Evolutionary conservation across 2,329 filamentous ascomycete genomes (phyloP).

Genomic region (Geosmithia putterillii): DNA sequence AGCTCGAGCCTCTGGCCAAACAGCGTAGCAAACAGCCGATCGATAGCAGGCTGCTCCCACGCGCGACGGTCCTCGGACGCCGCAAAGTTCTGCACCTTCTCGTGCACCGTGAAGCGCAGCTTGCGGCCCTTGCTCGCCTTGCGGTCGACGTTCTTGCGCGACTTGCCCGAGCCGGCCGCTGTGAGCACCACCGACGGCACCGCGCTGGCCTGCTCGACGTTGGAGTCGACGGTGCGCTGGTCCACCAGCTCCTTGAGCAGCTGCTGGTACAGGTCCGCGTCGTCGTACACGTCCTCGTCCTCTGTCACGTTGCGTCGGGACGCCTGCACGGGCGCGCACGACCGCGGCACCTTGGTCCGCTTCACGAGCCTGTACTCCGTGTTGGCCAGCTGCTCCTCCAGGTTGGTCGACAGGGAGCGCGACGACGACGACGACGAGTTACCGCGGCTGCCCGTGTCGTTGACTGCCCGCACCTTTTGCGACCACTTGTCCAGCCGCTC

Average conservation of each 20-base stretch:
- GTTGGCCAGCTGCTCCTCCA: slow-evolving; percentile 56
- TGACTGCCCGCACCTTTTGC: slow-evolving; percentile 47
- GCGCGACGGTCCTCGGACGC: slow-evolving; percentile 68
- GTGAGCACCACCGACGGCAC: slow-evolving; percentile 50
- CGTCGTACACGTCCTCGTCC: slow-evolving; percentile 66
- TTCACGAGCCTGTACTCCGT: slow-evolving; percentile 52
- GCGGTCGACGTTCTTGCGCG: slow-evolving; percentile 75
- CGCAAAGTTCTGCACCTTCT: slow-evolving; percentile 98
- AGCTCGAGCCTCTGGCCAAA: slow-evolving; percentile 60
- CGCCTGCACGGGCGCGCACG: slow-evolving; percentile 62
- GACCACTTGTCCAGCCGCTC: slow-evolving; percentile 85
- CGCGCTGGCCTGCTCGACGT: slow-evolving; percentile 29
- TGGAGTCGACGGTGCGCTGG: slow-evolving; percentile 63
- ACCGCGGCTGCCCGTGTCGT: slow-evolving; percentile 6
- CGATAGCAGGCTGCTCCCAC: slow-evolving; percentile 74
- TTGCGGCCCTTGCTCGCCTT: slow-evolving; percentile 93
- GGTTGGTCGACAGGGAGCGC: slow-evolving; percentile 45
- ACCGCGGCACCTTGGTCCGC: slow-evolving; percentile 59
- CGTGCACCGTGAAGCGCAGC: slow-evolving; percentile 86
- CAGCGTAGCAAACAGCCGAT: slow-evolving; percentile 63
- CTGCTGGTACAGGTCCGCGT: slow-evolving; percentile 88
- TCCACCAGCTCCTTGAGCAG: slow-evolving; percentile 89
- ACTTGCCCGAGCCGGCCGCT: slow-evolving; percentile 66
- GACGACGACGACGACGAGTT: slow-evolving; percentile 10
- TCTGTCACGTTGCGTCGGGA: slow-evolving; percentile 49